Evolutionary conservation across 352 stramenopile genomes (phyloP), one percentile per base, ranked within the genome.

Genomic region (Phytophthora podocarpi): DNA sequence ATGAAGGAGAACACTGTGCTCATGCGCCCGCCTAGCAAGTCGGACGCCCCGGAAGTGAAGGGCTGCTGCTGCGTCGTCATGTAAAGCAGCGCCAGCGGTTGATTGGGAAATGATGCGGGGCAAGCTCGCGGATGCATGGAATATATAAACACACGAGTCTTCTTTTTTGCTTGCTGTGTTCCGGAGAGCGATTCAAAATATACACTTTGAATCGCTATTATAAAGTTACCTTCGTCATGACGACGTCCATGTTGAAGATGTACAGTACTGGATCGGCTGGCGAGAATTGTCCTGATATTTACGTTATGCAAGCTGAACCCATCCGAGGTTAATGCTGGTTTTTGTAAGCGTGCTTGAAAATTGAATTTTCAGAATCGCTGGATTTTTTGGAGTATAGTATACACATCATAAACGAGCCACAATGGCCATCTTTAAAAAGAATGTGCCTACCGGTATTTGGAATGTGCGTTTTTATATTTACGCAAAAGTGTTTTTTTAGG

Each of bases 1-100:
- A 61, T 74, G 35, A 87, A 87, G 59, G 72, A 85, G 42, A 76
- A 79, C 39, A 78, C 64, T 43, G 48, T 81, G 37, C 60, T 82
- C 7, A 66, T 66, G 49, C 67, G 55, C 15, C 47, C 67, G 13
- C 36, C 59, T 4, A 76, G 71, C 58, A 70, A 65, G n/a, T 75
- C 64, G 15, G 59, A 78, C 30, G 42, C 45, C 6, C 30, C 55
- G 1, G 49, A 76, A 23, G 62, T 68, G 23, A 75, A 75, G 18
- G 47, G 61, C 53, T 74, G 58, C 24, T 91, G 82, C 74, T 90
- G 82, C 64, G 36, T 90, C 30, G 60, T 91, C 54, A 91, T 87
- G 78, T 91, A 59, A 78, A 31, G 20, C 10, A 24, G 16, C 13
- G 53, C 11, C 13, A 9, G 6, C 30, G 16, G 12, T 37, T 21